These are phyloP conservation scores for Pseudogymnoascus sp. DNA, from an alignment of 2,329 filamentous ascomycete species.

Conservation along the genomic window DNA sequence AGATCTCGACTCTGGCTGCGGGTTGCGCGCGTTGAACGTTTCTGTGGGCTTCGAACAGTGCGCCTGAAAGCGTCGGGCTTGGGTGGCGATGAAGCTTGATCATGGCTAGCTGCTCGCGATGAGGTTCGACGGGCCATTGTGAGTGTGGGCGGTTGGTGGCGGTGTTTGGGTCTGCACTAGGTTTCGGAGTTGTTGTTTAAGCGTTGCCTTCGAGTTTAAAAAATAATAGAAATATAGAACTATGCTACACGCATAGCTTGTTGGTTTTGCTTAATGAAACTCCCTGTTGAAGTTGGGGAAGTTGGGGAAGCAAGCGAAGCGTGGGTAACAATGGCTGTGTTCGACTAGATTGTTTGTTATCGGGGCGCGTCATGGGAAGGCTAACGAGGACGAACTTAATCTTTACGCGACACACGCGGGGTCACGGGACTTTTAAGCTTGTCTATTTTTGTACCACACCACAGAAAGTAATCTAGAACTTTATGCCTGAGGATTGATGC, in stretches of 20 bases:
- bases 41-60: constrained; percentile 19
- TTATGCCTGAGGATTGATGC: background rate
- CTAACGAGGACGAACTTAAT: background rate
- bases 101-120: constrained; percentile 21
- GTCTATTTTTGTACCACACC: background rate
- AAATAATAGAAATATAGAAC: background rate
- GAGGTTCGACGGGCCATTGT: constrained; percentile 17
- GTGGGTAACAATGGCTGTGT: background rate
- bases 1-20: constrained; percentile 36
- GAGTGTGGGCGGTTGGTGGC: background rate
- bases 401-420: background rate
- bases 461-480: background rate
- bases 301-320: background rate
- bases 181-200: background rate
- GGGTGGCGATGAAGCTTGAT: constrained; percentile 26
- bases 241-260: background rate
- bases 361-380: background rate
- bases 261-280: background rate
- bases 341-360: constrained; percentile 2
- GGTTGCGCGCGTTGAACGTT: constrained; percentile 28
- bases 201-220: background rate
- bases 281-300: background rate
- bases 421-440: background rate
- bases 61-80: constrained; percentile 15
- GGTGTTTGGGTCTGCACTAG: background rate